Evolutionary conservation across 306 rosid genomes (phyloP).

Genomic region (Lagenaria siceraria): DNA sequence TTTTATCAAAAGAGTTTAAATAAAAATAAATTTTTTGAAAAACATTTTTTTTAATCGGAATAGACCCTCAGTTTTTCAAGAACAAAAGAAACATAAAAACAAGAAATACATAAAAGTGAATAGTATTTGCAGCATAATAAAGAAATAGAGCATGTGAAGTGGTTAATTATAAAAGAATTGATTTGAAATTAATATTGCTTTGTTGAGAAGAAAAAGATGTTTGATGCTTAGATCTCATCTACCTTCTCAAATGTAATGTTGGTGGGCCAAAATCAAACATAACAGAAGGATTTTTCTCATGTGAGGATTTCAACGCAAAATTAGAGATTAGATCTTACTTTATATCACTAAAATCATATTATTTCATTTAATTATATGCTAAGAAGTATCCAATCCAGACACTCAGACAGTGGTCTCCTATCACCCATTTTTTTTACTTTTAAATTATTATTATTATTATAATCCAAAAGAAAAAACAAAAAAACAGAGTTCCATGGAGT

Average conservation of each 20-base stretch:
- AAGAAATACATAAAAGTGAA: no score
- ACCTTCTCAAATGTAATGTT: background rate
- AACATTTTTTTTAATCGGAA: no score
- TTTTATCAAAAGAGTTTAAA: no score
- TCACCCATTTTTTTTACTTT: background rate
- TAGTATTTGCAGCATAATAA: background rate
- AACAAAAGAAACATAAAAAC: no score
- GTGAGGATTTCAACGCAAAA: background rate
- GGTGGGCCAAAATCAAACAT: background rate
- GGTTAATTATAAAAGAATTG: background rate
- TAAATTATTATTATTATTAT: background rate
- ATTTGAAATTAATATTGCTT: background rate
- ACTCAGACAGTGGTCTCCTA: background rate
- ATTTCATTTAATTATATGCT: background rate
- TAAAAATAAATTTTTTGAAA: no score
- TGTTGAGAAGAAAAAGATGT: slow-evolving; percentile 1
- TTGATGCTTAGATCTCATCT: background rate
- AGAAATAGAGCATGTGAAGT: background rate
- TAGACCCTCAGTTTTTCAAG: no score
- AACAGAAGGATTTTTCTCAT: background rate
- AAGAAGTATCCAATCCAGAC: background rate
- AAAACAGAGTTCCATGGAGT: background rate
- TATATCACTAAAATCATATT: background rate
- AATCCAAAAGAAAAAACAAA: background rate
- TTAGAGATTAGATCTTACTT: background rate